Evolutionary conservation across 768 basidiomycete species (phyloP).

Genomic region (Mycena filopes): DNA sequence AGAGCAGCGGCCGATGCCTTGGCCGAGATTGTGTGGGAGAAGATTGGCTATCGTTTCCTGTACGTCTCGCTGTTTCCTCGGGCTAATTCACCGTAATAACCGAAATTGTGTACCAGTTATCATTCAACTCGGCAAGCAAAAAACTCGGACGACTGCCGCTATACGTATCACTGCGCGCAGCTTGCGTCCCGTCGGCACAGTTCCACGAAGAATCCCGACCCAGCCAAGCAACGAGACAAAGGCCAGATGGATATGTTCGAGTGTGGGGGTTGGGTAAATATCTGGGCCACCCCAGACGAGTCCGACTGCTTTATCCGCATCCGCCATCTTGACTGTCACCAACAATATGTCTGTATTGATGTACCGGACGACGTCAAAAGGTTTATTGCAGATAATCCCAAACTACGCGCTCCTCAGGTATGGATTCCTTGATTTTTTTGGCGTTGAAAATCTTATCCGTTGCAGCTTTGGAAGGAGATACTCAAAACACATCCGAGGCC

Average conservation of each 20-base stretch:
- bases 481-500: conserved; percentile 14
- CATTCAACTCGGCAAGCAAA: neutral
- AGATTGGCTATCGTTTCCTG: conserved; percentile 11
- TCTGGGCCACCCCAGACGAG: conserved; percentile 8
- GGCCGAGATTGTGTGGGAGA: conserved; percentile 5
- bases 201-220: conserved; percentile 5
- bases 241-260: conserved; percentile 9
- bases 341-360: conserved; percentile 14
- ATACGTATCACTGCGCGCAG: neutral
- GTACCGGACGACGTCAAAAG: conserved; percentile 6
- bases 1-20: neutral
- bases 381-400: conserved; percentile 4
- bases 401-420: conserved; percentile 10
- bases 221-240: conserved; percentile 8
- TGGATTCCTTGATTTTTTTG: neutral
- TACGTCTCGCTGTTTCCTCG: neutral
- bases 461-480: conserved; percentile 17
- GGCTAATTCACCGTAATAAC: neutral
- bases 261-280: conserved; percentile 12
- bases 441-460: neutral
- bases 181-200: conserved; percentile 3
- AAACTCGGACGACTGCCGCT: neutral
- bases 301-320: conserved; percentile 9
- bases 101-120: conserved; percentile 2
- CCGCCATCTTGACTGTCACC: conserved; percentile 8